Evolutionary conservation across 768 basidiomycete species (phyloP).

Genomic region (Boletus pseudopeckii): DNA sequence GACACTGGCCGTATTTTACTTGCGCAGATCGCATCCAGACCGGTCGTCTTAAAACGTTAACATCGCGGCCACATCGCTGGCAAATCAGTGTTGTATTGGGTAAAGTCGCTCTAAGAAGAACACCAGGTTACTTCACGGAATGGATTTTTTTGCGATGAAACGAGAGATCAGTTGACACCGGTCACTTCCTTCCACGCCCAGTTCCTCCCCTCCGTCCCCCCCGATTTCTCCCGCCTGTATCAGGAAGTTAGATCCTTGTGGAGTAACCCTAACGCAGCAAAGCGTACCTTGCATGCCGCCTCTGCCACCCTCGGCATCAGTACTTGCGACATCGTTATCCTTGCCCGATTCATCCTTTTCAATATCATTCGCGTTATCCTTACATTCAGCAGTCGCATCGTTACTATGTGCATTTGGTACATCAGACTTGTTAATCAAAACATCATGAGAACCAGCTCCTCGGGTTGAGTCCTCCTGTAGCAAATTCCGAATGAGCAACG

Average conservation of each 20-base stretch:
- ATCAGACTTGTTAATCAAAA: slow-evolving; percentile 22
- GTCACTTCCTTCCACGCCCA: neutral
- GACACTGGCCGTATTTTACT: neutral
- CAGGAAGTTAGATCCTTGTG: slow-evolving; percentile 8
- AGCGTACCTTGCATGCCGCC: slow-evolving; percentile 14
- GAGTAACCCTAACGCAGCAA: neutral
- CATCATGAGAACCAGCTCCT: slow-evolving; percentile 9
- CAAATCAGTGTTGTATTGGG: slow-evolving; percentile 5
- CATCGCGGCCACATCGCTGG: slow-evolving; percentile 11
- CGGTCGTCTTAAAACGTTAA: neutral
- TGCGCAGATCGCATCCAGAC: slow-evolving; percentile 9
- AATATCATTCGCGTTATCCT: slow-evolving; percentile 19
- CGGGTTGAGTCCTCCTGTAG: slow-evolving; percentile 13
- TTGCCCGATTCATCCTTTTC: slow-evolving; percentile 29
- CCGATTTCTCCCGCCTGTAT: neutral
- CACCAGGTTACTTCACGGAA: slow-evolving; percentile 17
- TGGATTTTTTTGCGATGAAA: neutral
- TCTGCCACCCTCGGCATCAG: slow-evolving; percentile 21
- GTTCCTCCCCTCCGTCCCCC: neutral
- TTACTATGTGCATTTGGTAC: slow-evolving; percentile 27
- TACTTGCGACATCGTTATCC: slow-evolving; percentile 17
- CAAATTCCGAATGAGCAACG: slow-evolving; percentile 24
- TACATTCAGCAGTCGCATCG: slow-evolving; percentile 23
- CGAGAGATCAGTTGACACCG: neutral
- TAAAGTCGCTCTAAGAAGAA: slow-evolving; percentile 5